Conservation (phyloP, 2,329 filamentous ascomycete species). For the Ilyonectria mors-panacis region DNA sequence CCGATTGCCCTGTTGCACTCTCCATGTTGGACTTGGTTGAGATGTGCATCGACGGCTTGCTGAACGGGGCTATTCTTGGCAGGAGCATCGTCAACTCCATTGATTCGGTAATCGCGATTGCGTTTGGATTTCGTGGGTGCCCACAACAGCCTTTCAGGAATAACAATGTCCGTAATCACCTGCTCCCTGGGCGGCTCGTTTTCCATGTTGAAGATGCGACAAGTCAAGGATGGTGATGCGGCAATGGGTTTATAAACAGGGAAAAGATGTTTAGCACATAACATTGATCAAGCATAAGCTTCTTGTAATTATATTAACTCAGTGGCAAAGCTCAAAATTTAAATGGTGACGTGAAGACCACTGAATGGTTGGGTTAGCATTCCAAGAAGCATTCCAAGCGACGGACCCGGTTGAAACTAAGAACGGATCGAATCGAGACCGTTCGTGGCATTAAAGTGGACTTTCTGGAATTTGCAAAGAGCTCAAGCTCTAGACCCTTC, state of each 20-base stretch:
- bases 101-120: neutral
- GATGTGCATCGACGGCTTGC: neutral
- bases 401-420: too few relatives aligned
- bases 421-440: too few relatives aligned
- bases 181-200: neutral
- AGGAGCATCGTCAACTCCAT: neutral
- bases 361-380: too few relatives aligned
- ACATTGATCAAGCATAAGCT: neutral
- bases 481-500: too few relatives aligned
- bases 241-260: neutral
- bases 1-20: neutral
- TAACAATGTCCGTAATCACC: neutral
- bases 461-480: too few relatives aligned
- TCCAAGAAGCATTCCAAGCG: too few relatives aligned
- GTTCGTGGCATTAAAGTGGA: too few relatives aligned
- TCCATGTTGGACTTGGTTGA: neutral
- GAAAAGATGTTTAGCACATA: neutral
- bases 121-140: neutral
- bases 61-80: neutral
- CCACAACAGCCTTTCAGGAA: neutral
- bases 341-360: too few relatives aligned
- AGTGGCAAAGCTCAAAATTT: too few relatives aligned
- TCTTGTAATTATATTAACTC: too few relatives aligned
- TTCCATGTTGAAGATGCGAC: neutral
- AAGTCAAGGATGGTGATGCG: neutral